These are phyloP conservation scores for Fusarium citri DNA, from an alignment of 2,329 filamentous ascomycete genomes.

Conservation along the genomic window DNA sequence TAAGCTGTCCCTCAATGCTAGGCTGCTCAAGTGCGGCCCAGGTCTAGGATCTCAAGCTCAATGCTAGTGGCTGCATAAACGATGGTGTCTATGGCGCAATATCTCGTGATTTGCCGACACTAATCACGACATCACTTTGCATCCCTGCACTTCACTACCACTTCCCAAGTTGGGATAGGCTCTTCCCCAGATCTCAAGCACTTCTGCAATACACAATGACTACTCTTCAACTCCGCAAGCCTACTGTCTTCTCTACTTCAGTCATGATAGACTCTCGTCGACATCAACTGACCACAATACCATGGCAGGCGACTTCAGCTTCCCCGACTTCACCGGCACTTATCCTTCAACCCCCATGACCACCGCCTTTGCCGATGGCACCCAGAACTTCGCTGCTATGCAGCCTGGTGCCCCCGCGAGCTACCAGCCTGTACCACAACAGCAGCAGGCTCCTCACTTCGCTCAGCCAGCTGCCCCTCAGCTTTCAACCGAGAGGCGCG, in stretches of 20 bases:
- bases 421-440: slow-evolving; percentile 56
- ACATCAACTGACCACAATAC: slow-evolving; percentile 48
- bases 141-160: slow-evolving; percentile 41
- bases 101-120: slow-evolving; percentile 64
- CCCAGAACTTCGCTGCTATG: slow-evolving; percentile 61
- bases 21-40: slow-evolving; percentile 41
- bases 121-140: slow-evolving; percentile 45
- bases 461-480: slow-evolving; percentile 47
- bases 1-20: slow-evolving; percentile 40
- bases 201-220: slow-evolving; percentile 37
- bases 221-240: slow-evolving; percentile 36
- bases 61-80: slow-evolving; percentile 50
- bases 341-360: slow-evolving; percentile 64
- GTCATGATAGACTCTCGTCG: slow-evolving; percentile 39
- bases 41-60: slow-evolving; percentile 26
- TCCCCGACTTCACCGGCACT: slow-evolving; percentile 64
- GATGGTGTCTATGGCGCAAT: slow-evolving; percentile 69
- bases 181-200: slow-evolving; percentile 37
- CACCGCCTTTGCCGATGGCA: slow-evolving; percentile 51
- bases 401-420: slow-evolving; percentile 63
- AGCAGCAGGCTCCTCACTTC: slow-evolving; percentile 47
- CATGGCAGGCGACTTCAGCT: slow-evolving; percentile 69
- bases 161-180: slow-evolving; percentile 46
- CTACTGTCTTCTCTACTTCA: slow-evolving; percentile 30
- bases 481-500: slow-evolving; percentile 57